A percentile compares a stretch with the other conserved stretches of the same genome.
Conservation (phyloP, 2,329 filamentous ascomycete species). For the Aspergillus novoparasiticus region DNA sequence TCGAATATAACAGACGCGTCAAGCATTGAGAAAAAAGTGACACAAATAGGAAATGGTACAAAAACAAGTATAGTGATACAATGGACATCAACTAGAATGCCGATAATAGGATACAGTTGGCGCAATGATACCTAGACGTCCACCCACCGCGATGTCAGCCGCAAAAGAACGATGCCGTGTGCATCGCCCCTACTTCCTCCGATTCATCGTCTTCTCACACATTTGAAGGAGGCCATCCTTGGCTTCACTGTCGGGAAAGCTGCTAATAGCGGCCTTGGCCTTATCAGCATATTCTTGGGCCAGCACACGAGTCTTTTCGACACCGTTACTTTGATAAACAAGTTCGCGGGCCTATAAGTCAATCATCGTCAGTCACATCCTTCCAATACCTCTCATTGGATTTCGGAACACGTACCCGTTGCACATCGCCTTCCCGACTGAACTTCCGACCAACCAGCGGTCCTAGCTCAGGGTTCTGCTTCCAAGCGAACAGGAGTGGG, state of each 20-base stretch:
- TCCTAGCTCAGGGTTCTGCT: conserved; percentile 80
- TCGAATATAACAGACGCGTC: background rate
- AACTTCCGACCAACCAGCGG: conserved; percentile 92
- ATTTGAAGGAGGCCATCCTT: conserved; percentile 91
- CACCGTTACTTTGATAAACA: conserved; percentile 79
- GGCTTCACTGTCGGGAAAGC: conserved; percentile 91
- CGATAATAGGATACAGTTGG: background rate
- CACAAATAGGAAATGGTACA: conserved; percentile 5
- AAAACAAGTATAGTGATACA: conserved; percentile 5
- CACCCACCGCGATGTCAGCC: background rate
- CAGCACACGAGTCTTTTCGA: conserved; percentile 87
- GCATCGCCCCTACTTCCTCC: conserved; percentile 66
- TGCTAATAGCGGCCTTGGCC: conserved; percentile 79
- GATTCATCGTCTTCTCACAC: conserved; percentile 87
- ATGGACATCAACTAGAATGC: background rate
- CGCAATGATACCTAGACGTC: background rate
- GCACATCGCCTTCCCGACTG: conserved; percentile 76
- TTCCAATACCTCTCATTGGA: background rate
- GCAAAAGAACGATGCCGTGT: background rate
- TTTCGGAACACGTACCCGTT: conserved; percentile 63
- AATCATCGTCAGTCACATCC: conserved; percentile 13
- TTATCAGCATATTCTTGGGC: conserved; percentile 89
- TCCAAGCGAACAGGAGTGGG: conserved; percentile 94
- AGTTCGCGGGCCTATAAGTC: conserved; percentile 74
- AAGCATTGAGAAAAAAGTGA: background rate